Base-by-base conservation (phyloP, 192 early-diverging fungal species). In the Coemansia sp. region DNA sequence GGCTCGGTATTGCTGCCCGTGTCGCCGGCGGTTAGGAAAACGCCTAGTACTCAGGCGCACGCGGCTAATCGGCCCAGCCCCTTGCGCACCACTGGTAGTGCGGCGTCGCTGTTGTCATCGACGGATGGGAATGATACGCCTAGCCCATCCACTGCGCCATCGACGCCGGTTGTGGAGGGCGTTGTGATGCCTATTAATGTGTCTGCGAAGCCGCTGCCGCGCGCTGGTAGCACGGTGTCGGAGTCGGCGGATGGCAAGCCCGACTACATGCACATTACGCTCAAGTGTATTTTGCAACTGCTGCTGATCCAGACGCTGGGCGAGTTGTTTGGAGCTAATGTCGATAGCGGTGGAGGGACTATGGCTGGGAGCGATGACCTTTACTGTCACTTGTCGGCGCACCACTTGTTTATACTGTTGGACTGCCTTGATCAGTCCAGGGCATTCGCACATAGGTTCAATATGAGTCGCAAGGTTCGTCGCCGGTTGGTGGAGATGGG, bases 281-380 rank as follows among this genome's bases (percentile, higher is more conserved):
- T 93, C 21, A 94, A 94, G 71, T 97, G 95, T 76, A 88, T 94
- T 1, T 74, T 93, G 36, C 95, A 97, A 60, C 81, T 95, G 51
- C 83, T 93, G 59, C 76, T 97, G 18, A 94, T 97, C 55, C 92
- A 95, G 70, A 95, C 93, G 0, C 73, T 97, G 31, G 88, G 92
- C 66, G 93, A 95, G 60, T 82, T 95, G 16, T 80, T 91, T 66
- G 79, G 42, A 50, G 59, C 64, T 70, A 81, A 67, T 59, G 85
- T 45, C 69, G 69, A 62, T 85, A 92, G 16, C 89, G 91, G 83
- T 66, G 71, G 18, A 13, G 31, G 31, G 4, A 31, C 31, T 31
- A 4, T 31, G 31, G 31, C 31, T 31, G 31, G 31, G 31, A 31
- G 31, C 31, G 62, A 71, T 18, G 69, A 76, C 28, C 33, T 77